These are phyloP conservation scores for Cladochytrium replicatum DNA, from an alignment of 192 early-diverging fungal genomes.

Conservation along the genomic window DNA sequence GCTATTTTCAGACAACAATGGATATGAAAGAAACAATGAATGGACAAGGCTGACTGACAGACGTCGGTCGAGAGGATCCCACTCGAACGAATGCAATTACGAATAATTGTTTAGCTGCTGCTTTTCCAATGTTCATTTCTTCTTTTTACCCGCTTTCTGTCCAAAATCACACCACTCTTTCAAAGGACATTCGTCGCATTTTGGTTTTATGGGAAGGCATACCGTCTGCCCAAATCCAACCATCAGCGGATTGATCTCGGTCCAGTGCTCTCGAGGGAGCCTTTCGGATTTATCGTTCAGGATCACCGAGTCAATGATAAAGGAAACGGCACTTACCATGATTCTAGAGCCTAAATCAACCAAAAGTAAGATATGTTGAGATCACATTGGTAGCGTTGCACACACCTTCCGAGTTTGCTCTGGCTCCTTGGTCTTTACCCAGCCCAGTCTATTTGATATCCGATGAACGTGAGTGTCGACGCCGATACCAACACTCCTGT, in stretches of 20 bases:
- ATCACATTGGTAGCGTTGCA: too few species aligned
- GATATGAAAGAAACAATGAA: too few species aligned
- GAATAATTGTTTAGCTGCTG: too few species aligned
- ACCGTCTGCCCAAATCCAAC: conserved; percentile 87
- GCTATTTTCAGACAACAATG: too few species aligned
- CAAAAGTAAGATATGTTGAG: neutral
- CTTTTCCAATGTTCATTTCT: conserved; percentile 1
- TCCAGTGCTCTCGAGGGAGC: conserved; percentile 78
- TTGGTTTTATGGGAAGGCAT: conserved; percentile 65
- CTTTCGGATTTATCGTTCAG: too few species aligned
- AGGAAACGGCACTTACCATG: too few species aligned
- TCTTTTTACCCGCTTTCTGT: conserved; percentile 23
- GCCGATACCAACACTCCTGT: conserved; percentile 77
- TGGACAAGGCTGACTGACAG: too few species aligned
- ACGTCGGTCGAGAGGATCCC: too few species aligned
- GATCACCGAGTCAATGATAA: too few species aligned
- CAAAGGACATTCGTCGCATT: conserved; percentile 74
- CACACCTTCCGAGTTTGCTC: conserved; percentile 64
- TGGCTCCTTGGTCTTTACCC: conserved; percentile 69
- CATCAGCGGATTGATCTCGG: conserved; percentile 74
- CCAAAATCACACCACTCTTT: conserved; percentile 54
- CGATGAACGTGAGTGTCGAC: conserved; percentile 94
- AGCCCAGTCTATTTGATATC: conserved; percentile 79
- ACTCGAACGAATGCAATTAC: too few species aligned
- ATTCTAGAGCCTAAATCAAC: neutral